Conservation (phyloP, 2,329 filamentous ascomycete species). For the Colletotrichum liaoningense region DNA sequence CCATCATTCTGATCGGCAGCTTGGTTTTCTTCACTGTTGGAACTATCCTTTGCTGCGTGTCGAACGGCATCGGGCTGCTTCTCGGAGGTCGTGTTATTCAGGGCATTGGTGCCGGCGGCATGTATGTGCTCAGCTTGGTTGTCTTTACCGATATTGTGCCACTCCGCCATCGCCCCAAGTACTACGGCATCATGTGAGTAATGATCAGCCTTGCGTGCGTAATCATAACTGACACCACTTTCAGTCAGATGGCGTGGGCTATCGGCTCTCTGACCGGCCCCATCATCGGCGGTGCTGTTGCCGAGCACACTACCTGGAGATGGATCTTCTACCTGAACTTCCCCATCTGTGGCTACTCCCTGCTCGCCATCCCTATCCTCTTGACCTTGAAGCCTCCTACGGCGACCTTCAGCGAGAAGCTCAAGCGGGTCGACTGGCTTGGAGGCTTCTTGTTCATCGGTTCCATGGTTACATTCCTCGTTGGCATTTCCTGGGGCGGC, state of each 20-base stretch:
- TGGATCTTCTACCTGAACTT: slow-evolving; percentile 63
- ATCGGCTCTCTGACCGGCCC: slow-evolving; percentile 54
- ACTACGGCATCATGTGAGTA: slow-evolving; percentile 50
- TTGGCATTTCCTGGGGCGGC: slow-evolving; percentile 61
- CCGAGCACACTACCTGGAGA: slow-evolving; percentile 52
- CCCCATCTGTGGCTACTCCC: slow-evolving; percentile 53
- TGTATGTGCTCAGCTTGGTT: slow-evolving; percentile 53
- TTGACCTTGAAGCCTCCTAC: slow-evolving; percentile 50
- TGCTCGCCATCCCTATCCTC: slow-evolving; percentile 53
- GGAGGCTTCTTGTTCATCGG: slow-evolving; percentile 58
- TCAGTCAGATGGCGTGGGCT: slow-evolving; percentile 48
- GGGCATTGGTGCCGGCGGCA: slow-evolving; percentile 54
- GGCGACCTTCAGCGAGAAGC: slow-evolving; percentile 46
- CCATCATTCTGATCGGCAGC: slow-evolving; percentile 46
- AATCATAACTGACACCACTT: neutral
- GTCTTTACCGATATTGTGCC: slow-evolving; percentile 57
- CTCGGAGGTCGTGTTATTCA: slow-evolving; percentile 52
- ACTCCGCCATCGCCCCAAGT: slow-evolving; percentile 53
- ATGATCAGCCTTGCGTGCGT: no score
- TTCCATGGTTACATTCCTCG: slow-evolving; percentile 55
- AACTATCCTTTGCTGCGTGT: slow-evolving; percentile 51
- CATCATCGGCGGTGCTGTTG: slow-evolving; percentile 51
- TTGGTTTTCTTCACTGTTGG: slow-evolving; percentile 55
- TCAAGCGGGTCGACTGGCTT: slow-evolving; percentile 56
- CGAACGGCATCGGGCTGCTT: slow-evolving; percentile 46